Base-by-base conservation (phyloP, 768 basidiomycete genomes). In the Leccinum ochraceum region DNA sequence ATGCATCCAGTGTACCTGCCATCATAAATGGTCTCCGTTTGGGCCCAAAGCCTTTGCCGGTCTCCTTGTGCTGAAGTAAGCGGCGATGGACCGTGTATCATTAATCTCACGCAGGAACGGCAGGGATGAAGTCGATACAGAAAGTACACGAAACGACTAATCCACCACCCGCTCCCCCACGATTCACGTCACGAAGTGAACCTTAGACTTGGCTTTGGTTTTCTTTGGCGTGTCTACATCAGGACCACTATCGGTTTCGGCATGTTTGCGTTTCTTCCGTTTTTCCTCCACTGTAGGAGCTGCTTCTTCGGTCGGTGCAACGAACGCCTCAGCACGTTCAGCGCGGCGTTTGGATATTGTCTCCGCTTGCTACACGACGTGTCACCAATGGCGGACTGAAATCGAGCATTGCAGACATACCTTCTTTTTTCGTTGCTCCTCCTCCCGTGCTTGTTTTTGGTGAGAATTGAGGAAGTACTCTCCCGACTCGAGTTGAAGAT, bases 381-480 rank as follows among this genome's bases (percentile, higher is more conserved):
- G 65, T 56, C 22, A 59, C 36, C 55, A 20, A 58, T 53, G 9
- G 22, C 48, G 34, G 37, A 17, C 46, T 37, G 10, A 34, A 28
- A 42, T 9, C 10, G 6, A 39, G 16, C n/a, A 57, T 52, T 46
- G 24, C n/a, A 36, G 4, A 26, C 32, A 39, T 54, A 59, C 61
- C 84, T 92, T 94, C 72, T 94, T 86, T 75, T 86, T 88, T 71
- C 89, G 79, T 69, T 83, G 81, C 59, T 82, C 83, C 34, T 83
- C 81, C 67, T 94, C 92, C 37, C 86, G 81, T 3, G 83, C 85
- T 64, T 89, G 88, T 78, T 91, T 96, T 72, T 98, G 92, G 60
- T 85, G 81, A 17, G 90, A 78, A 72, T 96, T 97, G 78, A 99
- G 89, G 81, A 98, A 99, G 72, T 98, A 98, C 70, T 98, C 97